phyloP scores from a whole-genome alignment of 208 protist species.

The Herpetomonas samuelpessoai region DNA sequence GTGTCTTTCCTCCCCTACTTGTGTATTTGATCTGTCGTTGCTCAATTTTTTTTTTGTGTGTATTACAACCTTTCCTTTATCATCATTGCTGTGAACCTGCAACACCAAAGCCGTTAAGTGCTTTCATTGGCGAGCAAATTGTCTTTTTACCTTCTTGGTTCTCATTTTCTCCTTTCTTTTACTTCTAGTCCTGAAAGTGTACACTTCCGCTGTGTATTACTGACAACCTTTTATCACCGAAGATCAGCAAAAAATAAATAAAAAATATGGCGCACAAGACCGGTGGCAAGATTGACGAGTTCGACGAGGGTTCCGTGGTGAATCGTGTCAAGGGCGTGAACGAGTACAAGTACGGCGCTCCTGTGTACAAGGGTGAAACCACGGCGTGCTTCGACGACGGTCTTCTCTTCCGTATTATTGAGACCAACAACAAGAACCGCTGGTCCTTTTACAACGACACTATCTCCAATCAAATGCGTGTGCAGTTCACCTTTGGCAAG shows the following conservation, averaged over 20 bases:
- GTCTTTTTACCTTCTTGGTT: constrained; percentile 11
- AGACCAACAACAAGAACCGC: constrained; percentile 45
- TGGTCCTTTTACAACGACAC: constrained; percentile 91
- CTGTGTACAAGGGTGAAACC: constrained; percentile 46
- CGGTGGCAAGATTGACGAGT: constrained; percentile 62
- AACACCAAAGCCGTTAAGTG: no score
- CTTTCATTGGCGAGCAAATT: no score
- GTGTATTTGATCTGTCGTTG: not conserved
- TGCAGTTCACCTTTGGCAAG: constrained; percentile 69
- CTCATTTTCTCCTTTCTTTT: not conserved
- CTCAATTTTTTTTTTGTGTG: constrained; percentile 7
- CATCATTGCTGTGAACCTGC: no score
- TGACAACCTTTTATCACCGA: constrained; percentile 1
- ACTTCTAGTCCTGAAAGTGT: not conserved
- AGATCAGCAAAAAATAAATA: constrained; percentile 6
- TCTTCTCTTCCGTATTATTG: constrained; percentile 70
- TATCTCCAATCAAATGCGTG: constrained; percentile 62
- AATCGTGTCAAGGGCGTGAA: constrained; percentile 27
- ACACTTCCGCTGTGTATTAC: not conserved
- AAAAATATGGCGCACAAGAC: constrained; percentile 16
- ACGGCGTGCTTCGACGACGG: constrained; percentile 68
- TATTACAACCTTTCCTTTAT: constrained; percentile 2
- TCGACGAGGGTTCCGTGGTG: constrained; percentile 66
- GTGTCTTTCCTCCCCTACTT: not conserved
- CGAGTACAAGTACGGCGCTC: constrained; percentile 21